Conservation (phyloP, 2,329 filamentous ascomycete species). For the Claviceps digitariae region DNA sequence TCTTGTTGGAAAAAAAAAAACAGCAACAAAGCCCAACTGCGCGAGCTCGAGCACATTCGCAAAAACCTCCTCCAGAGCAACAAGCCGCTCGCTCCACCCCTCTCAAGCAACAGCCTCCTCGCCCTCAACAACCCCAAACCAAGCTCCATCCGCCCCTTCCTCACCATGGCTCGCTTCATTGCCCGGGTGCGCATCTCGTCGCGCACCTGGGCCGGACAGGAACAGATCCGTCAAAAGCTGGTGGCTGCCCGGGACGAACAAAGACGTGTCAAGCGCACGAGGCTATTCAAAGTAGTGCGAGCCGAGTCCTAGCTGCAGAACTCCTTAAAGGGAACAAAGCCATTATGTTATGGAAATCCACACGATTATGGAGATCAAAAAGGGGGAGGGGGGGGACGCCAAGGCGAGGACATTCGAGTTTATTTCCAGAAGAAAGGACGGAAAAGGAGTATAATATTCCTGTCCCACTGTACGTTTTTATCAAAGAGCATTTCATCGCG, state of each 20-base stretch:
- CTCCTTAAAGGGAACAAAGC: no score
- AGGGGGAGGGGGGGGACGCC: no score
- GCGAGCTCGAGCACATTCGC: slow-evolving; percentile 70
- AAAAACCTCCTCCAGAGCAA: slow-evolving; percentile 26
- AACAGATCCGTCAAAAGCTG: slow-evolving; percentile 34
- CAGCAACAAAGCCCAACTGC: slow-evolving; percentile 86
- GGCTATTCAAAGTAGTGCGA: slow-evolving; percentile 26
- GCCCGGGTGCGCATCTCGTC: slow-evolving; percentile 36
- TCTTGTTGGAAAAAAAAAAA: slow-evolving; percentile 6
- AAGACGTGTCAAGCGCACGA: slow-evolving; percentile 30
- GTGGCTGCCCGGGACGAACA: slow-evolving; percentile 34
- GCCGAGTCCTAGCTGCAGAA: not conserved
- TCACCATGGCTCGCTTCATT: slow-evolving; percentile 37
- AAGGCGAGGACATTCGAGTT: no score
- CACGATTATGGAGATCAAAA: no score
- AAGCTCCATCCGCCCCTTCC: slow-evolving; percentile 29
- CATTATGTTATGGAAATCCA: no score
- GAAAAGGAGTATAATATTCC: no score
- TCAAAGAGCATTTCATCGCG: not conserved
- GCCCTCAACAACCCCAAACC: slow-evolving; percentile 8
- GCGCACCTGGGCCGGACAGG: slow-evolving; percentile 36
- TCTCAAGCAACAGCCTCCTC: slow-evolving; percentile 8
- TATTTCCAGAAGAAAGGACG: no score
- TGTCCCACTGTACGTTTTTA: no score
- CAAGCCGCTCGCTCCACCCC: slow-evolving; percentile 19